Evolutionary conservation across 305 asterid genomes (phyloP).

Genomic region (Lippia alba): DNA sequence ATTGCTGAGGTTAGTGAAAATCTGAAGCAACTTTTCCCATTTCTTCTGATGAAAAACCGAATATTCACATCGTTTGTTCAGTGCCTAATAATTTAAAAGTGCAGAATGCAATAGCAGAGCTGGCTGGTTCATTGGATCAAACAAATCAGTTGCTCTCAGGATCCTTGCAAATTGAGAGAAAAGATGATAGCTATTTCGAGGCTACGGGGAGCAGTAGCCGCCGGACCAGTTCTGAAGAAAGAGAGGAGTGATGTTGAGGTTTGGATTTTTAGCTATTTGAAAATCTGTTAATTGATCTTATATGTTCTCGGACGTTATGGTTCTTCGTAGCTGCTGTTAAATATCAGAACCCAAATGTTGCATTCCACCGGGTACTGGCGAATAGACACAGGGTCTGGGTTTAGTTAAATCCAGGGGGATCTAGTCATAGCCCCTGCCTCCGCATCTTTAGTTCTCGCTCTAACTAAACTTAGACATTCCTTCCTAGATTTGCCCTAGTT

Average conservation of each 20-base stretch:
- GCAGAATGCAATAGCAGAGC: constrained; percentile 41
- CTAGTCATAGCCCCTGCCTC: neutral
- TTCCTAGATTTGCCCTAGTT: too few species aligned
- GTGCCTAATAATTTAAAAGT: constrained; percentile 30
- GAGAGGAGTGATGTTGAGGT: constrained; percentile 36
- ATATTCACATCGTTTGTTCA: constrained; percentile 16
- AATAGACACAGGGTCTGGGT: neutral
- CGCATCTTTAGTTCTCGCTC: neutral
- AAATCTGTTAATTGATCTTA: neutral
- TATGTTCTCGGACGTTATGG: constrained; percentile 13
- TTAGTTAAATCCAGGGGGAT: neutral
- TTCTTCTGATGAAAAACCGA: constrained; percentile 25
- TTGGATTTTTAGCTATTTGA: constrained; percentile 30
- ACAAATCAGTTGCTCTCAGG: constrained; percentile 35
- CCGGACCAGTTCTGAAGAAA: constrained; percentile 28
- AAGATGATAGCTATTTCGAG: constrained; percentile 32
- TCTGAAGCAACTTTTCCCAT: constrained; percentile 8
- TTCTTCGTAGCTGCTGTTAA: constrained; percentile 2
- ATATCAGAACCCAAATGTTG: constrained; percentile 9
- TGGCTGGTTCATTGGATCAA: constrained; percentile 28
- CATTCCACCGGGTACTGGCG: neutral
- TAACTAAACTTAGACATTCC: neutral
- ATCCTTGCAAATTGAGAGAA: constrained; percentile 35
- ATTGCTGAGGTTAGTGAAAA: constrained; percentile 45
- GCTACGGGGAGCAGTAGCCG: constrained; percentile 29